Evolutionary conservation across 2,329 filamentous ascomycete genomes (phyloP).

Genomic region (Diaporthe sp.): DNA sequence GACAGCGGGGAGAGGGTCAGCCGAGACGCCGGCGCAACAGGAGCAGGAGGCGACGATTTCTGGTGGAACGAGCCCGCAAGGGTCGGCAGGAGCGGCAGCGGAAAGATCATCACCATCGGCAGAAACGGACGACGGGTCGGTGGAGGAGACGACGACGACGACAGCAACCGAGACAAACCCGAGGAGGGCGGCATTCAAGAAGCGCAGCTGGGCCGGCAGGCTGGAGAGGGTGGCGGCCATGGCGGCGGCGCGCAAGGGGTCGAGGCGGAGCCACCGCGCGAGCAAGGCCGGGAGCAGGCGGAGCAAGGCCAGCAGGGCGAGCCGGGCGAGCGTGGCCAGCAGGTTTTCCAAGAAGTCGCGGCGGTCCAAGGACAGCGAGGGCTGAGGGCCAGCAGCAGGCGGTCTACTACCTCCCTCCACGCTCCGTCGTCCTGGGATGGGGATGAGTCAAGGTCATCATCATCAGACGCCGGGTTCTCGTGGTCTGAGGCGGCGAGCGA

Average conservation of each 20-base stretch:
- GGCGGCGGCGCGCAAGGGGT: conserved; percentile 24
- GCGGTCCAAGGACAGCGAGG: conserved; percentile 16
- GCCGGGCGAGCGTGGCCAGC: conserved; percentile 11
- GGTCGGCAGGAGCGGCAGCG: too few species aligned
- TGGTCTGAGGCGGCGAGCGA: conserved; percentile 25
- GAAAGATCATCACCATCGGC: background rate
- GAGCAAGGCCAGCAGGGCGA: conserved; percentile 11
- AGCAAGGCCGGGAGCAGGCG: conserved; percentile 10
- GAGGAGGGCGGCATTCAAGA: conserved; percentile 31
- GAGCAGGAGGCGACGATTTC: conserved; percentile 9
- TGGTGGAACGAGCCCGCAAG: background rate
- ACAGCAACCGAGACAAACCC: background rate
- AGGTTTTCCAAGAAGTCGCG: conserved; percentile 17
- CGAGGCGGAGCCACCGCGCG: conserved; percentile 22
- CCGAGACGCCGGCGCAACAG: background rate
- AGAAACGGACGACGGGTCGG: background rate
- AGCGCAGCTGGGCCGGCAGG: conserved; percentile 29
- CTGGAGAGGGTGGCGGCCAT: conserved; percentile 26
- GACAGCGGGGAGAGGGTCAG: background rate
- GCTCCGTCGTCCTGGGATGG: background rate
- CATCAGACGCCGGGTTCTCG: conserved; percentile 8
- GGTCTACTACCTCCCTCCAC: background rate
- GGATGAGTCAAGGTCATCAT: background rate
- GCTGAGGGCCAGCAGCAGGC: background rate
- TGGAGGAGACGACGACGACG: background rate